Percentiles rank a stretch among this genome's conserved stretches.
phyloP scores from a whole-genome alignment of 305 asterid genomes.

The Petunia hybrid region DNA sequence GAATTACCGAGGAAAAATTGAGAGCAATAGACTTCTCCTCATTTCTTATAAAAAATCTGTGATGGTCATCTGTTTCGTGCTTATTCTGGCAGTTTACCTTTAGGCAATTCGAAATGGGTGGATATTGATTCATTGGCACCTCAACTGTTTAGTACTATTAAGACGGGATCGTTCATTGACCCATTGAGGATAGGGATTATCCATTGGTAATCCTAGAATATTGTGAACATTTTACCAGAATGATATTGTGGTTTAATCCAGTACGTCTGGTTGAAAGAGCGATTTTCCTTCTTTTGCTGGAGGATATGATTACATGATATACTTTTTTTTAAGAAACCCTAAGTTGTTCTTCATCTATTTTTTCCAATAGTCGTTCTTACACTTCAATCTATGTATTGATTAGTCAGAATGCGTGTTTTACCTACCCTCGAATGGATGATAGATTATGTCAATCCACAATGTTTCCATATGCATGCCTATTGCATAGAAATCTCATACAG shows the following conservation, averaged over 20 bases:
- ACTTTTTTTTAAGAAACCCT: neutral
- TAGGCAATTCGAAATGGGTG: neutral
- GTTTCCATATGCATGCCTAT: conserved; percentile 4
- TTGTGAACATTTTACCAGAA: neutral
- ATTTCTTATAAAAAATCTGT: neutral
- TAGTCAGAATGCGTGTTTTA: neutral
- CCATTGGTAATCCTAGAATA: neutral
- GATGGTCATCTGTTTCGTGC: neutral
- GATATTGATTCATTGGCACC: neutral
- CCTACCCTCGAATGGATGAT: neutral
- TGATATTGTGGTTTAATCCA: neutral
- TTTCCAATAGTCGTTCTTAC: neutral
- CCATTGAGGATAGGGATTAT: neutral
- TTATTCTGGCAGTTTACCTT: neutral
- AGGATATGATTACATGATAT: neutral
- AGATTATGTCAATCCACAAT: neutral
- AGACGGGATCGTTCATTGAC: neutral
- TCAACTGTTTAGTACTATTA: neutral
- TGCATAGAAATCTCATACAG: neutral
- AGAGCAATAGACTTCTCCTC: neutral
- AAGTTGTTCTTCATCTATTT: neutral
- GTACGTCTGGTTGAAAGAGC: neutral
- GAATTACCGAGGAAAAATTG: neutral
- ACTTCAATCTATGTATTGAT: neutral
- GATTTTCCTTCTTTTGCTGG: neutral